phyloP scores from a whole-genome alignment of 148 eudicot species.

The Arctostaphylos glauca region DNA sequence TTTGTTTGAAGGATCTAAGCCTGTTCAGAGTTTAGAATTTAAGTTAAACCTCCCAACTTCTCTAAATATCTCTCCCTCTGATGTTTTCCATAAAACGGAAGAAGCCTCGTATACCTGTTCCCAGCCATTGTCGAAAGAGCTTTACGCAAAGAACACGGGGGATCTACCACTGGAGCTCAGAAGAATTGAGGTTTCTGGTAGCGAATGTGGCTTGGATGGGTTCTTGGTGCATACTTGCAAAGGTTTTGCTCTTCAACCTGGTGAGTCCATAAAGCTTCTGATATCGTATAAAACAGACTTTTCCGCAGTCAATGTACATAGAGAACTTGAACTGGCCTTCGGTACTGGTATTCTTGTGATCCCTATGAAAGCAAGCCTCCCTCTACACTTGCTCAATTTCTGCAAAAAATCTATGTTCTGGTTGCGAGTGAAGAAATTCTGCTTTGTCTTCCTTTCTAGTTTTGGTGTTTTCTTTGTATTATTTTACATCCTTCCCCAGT shows the following conservation, averaged over 20 bases:
- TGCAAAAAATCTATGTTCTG: slow-evolving; percentile 53
- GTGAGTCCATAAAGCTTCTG: slow-evolving; percentile 54
- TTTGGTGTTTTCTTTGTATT: slow-evolving; percentile 31
- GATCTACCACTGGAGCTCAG: slow-evolving; percentile 60
- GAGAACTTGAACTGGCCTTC: slow-evolving; percentile 73
- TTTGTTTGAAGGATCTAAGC: slow-evolving; percentile 56
- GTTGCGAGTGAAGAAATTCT: slow-evolving; percentile 39
- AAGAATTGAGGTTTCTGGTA: slow-evolving; percentile 65
- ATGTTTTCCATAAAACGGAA: slow-evolving; percentile 10
- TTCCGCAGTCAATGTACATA: slow-evolving; percentile 45
- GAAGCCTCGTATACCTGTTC: slow-evolving; percentile 40
- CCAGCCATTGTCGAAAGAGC: slow-evolving; percentile 48
- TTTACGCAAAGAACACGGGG: slow-evolving; percentile 64
- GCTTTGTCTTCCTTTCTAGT: slow-evolving; percentile 32
- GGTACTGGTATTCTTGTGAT: slow-evolving; percentile 61
- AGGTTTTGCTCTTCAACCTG: slow-evolving; percentile 68
- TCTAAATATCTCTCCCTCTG: slow-evolving; percentile 41
- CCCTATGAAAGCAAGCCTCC: slow-evolving; percentile 78
- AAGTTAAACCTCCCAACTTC: slow-evolving; percentile 38
- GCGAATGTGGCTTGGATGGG: slow-evolving; percentile 70
- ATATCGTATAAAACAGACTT: slow-evolving; percentile 65
- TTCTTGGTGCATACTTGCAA: slow-evolving; percentile 61
- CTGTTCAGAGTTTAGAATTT: slow-evolving; percentile 55
- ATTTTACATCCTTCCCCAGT: slow-evolving; percentile 34
- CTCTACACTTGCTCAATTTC: slow-evolving; percentile 34